Base-by-base conservation (phyloP, 805 yeast genomes). In the Candida caryicola region DNA sequence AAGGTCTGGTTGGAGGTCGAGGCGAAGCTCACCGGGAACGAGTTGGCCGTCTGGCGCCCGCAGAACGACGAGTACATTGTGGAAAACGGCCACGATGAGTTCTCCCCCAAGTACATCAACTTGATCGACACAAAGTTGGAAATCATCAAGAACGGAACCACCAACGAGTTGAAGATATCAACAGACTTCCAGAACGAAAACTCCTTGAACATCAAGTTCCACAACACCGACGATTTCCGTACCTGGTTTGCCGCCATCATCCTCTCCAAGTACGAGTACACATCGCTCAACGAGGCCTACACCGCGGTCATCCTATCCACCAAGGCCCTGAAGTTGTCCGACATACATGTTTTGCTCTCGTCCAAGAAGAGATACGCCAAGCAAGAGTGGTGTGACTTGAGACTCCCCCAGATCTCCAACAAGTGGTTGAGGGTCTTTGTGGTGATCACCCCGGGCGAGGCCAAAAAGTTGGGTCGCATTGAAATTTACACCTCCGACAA, bases 301-400 rank as follows among this genome's bases (percentile, higher is more conserved):
- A 80, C 86, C 0, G 88, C 85, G 5, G 83, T 80, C 2, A 59
- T 81, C 23, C 56, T 81, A 23, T 75, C 83, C 6, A 59, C 76
- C 6, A 79, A 76, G 46, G 87, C 82, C 1, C 65, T 78, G 3
- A 55, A 64, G 36, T 65, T 81, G 39, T 66, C 75, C 2, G 88
- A 81, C 52, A 68, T 80, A 29, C 77, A 79, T 49, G 76, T 81
- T 2, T 61, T 81, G 14, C 61, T 81, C 45, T 71, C 77, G 4
- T 57, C 57, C 33, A 74, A 74, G 31, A 73, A 69, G 43, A 68
- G 76, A 43, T 72, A 63, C 46, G 51, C 69, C 4, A 67, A 70
- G 44, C 73, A 61, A 32, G 87, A 81, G 49, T 79, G 85, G 84
- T 76, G 80, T 54, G 75, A 77, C 51, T 55, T 81, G 45, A 63